A percentile compares a stretch with the other conserved stretches of the same genome.
phyloP scores from a whole-genome alignment of 1,284 basidiomycete species.

The Sporisorium sorghi region DNA sequence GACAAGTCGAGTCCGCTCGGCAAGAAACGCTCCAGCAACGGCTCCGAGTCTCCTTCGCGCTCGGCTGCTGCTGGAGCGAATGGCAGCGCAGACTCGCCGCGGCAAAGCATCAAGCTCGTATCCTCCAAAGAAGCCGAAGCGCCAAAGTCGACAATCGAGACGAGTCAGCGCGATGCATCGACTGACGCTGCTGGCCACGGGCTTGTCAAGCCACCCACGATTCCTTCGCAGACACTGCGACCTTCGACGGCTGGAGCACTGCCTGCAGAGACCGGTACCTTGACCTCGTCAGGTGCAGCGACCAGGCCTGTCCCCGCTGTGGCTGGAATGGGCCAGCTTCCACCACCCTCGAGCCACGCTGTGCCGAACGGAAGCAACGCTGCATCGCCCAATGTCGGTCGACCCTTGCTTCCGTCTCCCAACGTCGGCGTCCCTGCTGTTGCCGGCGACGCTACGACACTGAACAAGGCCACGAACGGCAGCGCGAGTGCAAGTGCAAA shows the following conservation, averaged over 20 bases:
- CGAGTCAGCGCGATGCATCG: not conserved
- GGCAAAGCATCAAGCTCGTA: conserved; percentile 39
- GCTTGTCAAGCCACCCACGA: conserved; percentile 21
- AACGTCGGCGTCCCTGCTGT: conserved; percentile 2
- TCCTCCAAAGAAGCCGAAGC: conserved; percentile 14
- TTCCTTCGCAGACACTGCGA: conserved; percentile 32
- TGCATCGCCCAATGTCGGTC: conserved; percentile 17
- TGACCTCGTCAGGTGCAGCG: conserved; percentile 25
- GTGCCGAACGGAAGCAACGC: conserved; percentile 12
- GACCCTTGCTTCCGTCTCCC: conserved; percentile 30
- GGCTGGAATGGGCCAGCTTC: conserved; percentile 18
- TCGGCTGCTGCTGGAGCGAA: conserved; percentile 3
- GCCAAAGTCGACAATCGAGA: not conserved
- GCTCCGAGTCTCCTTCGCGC: conserved; percentile 25
- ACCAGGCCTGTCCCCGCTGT: conserved; percentile 9
- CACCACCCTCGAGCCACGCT: conserved; percentile 37
- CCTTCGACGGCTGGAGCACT: conserved; percentile 19
- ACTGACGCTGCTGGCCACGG: not conserved
- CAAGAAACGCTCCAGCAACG: conserved; percentile 27
- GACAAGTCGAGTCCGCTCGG: conserved; percentile 33
- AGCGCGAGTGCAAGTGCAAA: not conserved
- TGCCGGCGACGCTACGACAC: conserved; percentile 11
- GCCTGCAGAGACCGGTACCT: conserved; percentile 35
- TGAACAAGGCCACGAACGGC: conserved; percentile 11
- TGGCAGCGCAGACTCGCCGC: conserved; percentile 25